A percentile compares a stretch with the other conserved stretches of the same genome.
Conservation (phyloP, 1,139 yeast genomes). For the Torulaspora pretoriensis region DNA sequence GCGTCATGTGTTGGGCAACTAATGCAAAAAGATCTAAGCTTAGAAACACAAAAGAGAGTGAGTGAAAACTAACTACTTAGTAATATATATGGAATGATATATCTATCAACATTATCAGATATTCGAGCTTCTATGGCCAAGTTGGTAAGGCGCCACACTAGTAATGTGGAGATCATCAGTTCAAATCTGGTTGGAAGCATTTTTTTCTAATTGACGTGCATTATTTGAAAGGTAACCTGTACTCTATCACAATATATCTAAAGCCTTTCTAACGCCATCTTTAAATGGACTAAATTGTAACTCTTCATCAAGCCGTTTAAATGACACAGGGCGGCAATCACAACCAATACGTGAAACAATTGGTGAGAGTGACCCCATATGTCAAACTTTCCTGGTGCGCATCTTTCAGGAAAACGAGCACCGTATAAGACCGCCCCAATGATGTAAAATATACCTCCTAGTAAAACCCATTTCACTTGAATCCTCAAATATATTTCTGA, state of each 20-base stretch:
- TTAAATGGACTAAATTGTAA: slow-evolving; percentile 48
- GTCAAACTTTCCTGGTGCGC: slow-evolving; percentile 64
- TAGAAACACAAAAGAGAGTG: no score
- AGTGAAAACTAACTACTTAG: no score
- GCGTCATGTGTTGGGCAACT: no score
- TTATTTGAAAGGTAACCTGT: not conserved
- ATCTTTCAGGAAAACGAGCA: slow-evolving; percentile 69
- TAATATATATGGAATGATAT: no score
- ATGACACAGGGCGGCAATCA: slow-evolving; percentile 75
- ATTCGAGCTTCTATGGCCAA: slow-evolving; percentile 29
- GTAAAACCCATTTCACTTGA: slow-evolving; percentile 56
- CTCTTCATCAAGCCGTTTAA: slow-evolving; percentile 61
- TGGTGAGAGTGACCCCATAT: slow-evolving; percentile 83
- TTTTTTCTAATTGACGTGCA: slow-evolving; percentile 4
- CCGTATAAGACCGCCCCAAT: slow-evolving; percentile 80
- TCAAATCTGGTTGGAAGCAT: slow-evolving; percentile 27
- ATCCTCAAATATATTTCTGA: slow-evolving; percentile 48
- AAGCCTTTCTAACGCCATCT: slow-evolving; percentile 5
- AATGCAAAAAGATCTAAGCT: no score
- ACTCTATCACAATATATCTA: slow-evolving; percentile 4
- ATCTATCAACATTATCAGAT: no score
- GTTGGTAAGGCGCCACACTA: slow-evolving; percentile 31
- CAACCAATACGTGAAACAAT: slow-evolving; percentile 78
- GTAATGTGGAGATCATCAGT: slow-evolving; percentile 30
- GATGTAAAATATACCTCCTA: slow-evolving; percentile 72